Base-by-base conservation (phyloP, 208 protist genomes). In the Crithidia expoeki region DNA sequence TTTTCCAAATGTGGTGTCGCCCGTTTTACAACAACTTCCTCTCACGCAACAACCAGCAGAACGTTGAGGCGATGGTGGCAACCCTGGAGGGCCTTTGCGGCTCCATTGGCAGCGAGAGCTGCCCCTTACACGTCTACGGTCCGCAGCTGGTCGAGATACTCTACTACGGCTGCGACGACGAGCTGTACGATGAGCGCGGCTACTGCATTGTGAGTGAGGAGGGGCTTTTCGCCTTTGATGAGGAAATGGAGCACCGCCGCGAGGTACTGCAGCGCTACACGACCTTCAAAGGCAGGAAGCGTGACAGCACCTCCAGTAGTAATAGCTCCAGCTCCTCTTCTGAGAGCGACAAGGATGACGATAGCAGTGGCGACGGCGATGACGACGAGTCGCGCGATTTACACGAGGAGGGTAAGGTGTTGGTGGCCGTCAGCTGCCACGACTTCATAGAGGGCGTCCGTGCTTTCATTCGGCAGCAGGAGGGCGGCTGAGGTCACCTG, bases 171-270 rank as follows among this genome's bases (percentile, higher is more conserved):
- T 93, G 88, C 68, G 79, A 90, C 23, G 79, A 90, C 12, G 82
- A 83, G 10, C 55, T 92, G 27, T 94, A 92, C 60, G 62, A 86
- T 32, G 78, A 87, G 63, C 84, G 86, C 19, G 85, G 83, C 19
- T 95, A 91, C 72, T 95, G 90, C 72, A 91, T 94, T 36, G 86
- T 95, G 32, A 91, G 76, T 34, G 86, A 79, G 12, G 72, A 90
- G 34, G 83, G 81, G 2, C 79, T 95, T 11, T 77, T 93, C 23
- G 72, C 81, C 30, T 95, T 95, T 66, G 85, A 86, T 9, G 71
- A 58, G 32, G 60, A 70, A 9, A 81, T 88, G 68, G 57, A 62
- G 34, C 62, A 67, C 33, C 65, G 74, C 19, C 60, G 49, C 11
- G 50, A 72, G 68, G 63, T 79, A 53, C 69, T 77, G 60, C 51